Evolutionary conservation across 768 basidiomycete species (phyloP), one percentile per base, ranked within the genome.

Genomic region (Polyporus arcularius): DNA sequence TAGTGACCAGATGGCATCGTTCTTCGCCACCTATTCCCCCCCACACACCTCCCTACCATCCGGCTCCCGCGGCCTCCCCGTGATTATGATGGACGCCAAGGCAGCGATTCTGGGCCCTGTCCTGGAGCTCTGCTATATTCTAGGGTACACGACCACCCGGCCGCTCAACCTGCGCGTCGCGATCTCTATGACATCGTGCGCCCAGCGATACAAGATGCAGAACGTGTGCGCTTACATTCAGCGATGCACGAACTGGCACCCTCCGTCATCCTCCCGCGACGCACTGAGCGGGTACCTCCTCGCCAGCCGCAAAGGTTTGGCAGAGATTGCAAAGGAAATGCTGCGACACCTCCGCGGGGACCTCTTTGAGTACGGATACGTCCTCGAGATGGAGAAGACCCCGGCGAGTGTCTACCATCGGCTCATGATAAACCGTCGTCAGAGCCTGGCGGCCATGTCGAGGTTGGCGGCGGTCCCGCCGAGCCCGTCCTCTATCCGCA

Each of bases 381-480:
- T 61, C 8, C 60, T 54, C 28, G 60, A 61, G 48, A 61, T 61
- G 60, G 53, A 55, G 60, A 31, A 41, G 4, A 35, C 41, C 1
- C 40, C 60, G 38, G 55, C 53, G 7, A 7, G 1, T 16, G 53
- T 56, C 10, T 61, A 61, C 49, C 42, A 51, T 48, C 31, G 43
- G n/a, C 41, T 60, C 51, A 31, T 53, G 35, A 21, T 53, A 32
- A 53, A 53, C 18, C 51, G 38, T 10, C 51, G 38, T 15, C 16
- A 26, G 31, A 26, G 51, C n/a, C 16, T 21, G 35, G 51, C 38
- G 4, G 31, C 51, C 16, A 40, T 35, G 14, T 31, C 16, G 35
- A 31, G 14, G 15, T 16, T 53, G 16, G 21, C 26, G 7, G 26
- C n/a, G 18, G 46, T 26, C 4, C n/a, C 38, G n/a, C 35, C 35